phyloP scores from a whole-genome alignment of 2,329 filamentous ascomycete species.

The Cladophialophora carrionii region DNA sequence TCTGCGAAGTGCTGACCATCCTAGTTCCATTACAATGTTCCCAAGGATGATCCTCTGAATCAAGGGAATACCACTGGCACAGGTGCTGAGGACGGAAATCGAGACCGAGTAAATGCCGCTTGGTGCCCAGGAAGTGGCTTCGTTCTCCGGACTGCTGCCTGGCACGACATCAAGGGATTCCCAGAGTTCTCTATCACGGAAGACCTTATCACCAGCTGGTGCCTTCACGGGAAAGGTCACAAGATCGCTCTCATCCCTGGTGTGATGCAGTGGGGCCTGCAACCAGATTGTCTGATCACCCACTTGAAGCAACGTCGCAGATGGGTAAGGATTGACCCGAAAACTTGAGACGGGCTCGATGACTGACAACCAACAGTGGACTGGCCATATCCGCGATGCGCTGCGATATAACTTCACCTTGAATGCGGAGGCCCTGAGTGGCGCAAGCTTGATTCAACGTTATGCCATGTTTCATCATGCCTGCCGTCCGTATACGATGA shows the following conservation, averaged over 20 bases:
- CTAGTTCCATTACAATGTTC: constrained; percentile 41
- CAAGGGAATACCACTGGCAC: constrained; percentile 43
- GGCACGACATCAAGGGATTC: constrained; percentile 39
- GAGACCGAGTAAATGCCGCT: constrained; percentile 39
- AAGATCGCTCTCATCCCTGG: constrained; percentile 39
- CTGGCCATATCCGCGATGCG: constrained; percentile 30
- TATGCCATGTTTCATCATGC: constrained; percentile 33
- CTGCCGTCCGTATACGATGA: constrained; percentile 32
- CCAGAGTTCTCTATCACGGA: constrained; percentile 40
- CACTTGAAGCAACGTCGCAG: constrained; percentile 47
- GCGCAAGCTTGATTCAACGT: constrained; percentile 25
- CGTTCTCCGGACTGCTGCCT: constrained; percentile 38
- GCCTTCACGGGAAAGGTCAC: constrained; percentile 39
- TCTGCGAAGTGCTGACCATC: constrained; percentile 12
- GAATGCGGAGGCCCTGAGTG: constrained; percentile 13
- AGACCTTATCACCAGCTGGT: constrained; percentile 39
- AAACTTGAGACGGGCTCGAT: constrained; percentile 43
- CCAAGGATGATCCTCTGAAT: constrained; percentile 38
- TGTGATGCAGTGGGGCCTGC: constrained; percentile 38
- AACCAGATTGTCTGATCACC: constrained; percentile 44
- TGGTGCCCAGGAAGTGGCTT: constrained; percentile 42
- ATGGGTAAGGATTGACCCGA: constrained; percentile 50
- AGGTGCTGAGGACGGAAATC: constrained; percentile 41
- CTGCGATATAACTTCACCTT: constrained; percentile 25
- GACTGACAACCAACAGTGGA: constrained; percentile 31